A percentile compares a stretch with the other conserved stretches of the same genome.
Evolutionary conservation across 306 rosid species (phyloP).

Genomic region (Lablab purpureus): DNA sequence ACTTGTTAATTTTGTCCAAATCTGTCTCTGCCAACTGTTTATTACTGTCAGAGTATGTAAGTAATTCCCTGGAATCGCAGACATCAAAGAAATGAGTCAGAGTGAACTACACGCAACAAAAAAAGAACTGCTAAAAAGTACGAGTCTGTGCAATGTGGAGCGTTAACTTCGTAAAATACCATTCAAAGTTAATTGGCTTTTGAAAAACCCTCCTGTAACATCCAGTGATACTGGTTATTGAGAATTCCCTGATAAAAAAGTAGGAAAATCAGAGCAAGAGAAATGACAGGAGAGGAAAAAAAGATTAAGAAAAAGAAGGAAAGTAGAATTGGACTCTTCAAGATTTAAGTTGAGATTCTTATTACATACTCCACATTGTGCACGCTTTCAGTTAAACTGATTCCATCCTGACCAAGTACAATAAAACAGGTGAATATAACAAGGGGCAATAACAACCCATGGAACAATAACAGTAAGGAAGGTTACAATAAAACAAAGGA

Average conservation of each 20-base stretch:
- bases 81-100: slow-evolving; percentile 36
- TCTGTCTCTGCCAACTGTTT: slow-evolving; percentile 83
- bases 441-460: slow-evolving; percentile 4
- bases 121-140: neutral
- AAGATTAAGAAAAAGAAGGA: slow-evolving; percentile 8
- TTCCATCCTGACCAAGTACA: slow-evolving; percentile 67
- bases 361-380: slow-evolving; percentile 82
- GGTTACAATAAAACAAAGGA: slow-evolving; percentile 14
- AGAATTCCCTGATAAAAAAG: slow-evolving; percentile 77
- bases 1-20: slow-evolving; percentile 68
- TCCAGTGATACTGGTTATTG: slow-evolving; percentile 87
- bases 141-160: slow-evolving; percentile 19
- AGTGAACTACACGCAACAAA: slow-evolving; percentile 19
- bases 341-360: slow-evolving; percentile 33
- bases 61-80: slow-evolving; percentile 72
- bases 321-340: slow-evolving; percentile 24
- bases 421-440: slow-evolving; percentile 38
- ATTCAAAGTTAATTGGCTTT: slow-evolving; percentile 78
- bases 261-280: slow-evolving; percentile 17
- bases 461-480: slow-evolving; percentile 22
- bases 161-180: slow-evolving; percentile 57
- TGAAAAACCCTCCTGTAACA: slow-evolving; percentile 89
- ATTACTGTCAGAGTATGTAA: slow-evolving; percentile 68
- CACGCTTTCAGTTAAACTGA: slow-evolving; percentile 65
- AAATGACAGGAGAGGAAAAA: neutral